A percentile compares a stretch with the other conserved stretches of the same genome.
These are phyloP conservation scores for Strobilomyces dryophilus DNA, from an alignment of 768 basidiomycete species.

Conservation along the genomic window DNA sequence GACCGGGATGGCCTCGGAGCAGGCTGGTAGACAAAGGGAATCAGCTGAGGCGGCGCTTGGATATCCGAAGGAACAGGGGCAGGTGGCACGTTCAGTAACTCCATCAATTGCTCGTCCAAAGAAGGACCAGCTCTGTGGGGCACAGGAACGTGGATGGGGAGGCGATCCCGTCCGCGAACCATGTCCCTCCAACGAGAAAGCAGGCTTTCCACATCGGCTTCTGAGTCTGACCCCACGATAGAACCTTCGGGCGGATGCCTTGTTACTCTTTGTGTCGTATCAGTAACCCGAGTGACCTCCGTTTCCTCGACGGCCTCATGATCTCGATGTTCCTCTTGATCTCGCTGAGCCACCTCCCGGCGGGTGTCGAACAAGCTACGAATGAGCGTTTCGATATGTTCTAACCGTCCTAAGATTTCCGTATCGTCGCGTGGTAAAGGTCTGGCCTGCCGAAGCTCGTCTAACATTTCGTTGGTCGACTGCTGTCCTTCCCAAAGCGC, in stretches of 20 bases:
- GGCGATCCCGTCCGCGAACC: constrained; percentile 23
- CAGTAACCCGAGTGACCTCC: constrained; percentile 15
- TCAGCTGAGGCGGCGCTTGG: constrained; percentile 48
- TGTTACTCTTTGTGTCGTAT: constrained; percentile 15
- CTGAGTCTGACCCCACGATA: constrained; percentile 28
- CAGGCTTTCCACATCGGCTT: constrained; percentile 24
- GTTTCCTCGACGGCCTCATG: constrained; percentile 3
- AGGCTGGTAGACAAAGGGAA: constrained; percentile 54
- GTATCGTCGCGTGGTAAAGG: constrained; percentile 38
- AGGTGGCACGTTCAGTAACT: constrained; percentile 50
- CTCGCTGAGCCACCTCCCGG: constrained; percentile 1
- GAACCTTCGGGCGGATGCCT: constrained; percentile 19
- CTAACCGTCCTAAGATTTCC: constrained; percentile 33
- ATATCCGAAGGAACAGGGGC: constrained; percentile 37
- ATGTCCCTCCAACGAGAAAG: constrained; percentile 26
- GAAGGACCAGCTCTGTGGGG: constrained; percentile 44
- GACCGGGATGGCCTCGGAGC: constrained; percentile 36
- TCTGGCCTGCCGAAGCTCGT: constrained; percentile 53
- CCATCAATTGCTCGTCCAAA: constrained; percentile 56
- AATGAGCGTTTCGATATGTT: constrained; percentile 24
- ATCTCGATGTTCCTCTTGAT: background rate
- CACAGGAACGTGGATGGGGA: constrained; percentile 43
- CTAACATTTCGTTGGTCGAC: constrained; percentile 55
- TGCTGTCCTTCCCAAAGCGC: constrained; percentile 62
- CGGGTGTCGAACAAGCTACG: constrained; percentile 6